Base-by-base conservation (phyloP, 768 basidiomycete species). In the Pseudohyphozyma bogoriensis region DNA sequence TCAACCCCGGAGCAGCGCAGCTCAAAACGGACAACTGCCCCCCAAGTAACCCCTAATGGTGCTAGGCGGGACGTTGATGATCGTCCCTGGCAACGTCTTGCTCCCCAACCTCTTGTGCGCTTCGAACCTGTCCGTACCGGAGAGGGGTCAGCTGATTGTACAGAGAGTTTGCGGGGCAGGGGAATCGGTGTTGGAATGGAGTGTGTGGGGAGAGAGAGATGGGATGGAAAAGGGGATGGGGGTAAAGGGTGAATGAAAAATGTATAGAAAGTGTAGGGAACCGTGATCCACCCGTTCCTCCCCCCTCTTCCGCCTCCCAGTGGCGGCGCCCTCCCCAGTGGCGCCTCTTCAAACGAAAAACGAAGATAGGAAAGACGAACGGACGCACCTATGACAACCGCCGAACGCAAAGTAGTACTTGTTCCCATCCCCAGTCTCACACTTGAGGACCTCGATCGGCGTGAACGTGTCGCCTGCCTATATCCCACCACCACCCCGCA, bases 381-480 rank as follows among this genome's bases (percentile, higher is more conserved):
- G 5, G 26, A 54, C 69, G 16, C 13, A 70, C 68, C 74, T 46
- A 58, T 75, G 74, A 61, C 74, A 75, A 1, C 74, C 74, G 4
- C 74, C 74, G 55, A 75, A 68, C 7, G 71, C 63, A 51, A 72
- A 73, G 62, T 74, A 75, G 60, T 72, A 74, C 18, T 53, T 58
- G 50, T 71, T 59, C 4, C 63, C 54, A 29, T 71, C 67, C 3
- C 66, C 62, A 2, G 67, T 56, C 29, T 57, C 62, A 4, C 72
- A 70, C 51, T 72, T 63, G 37, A 73, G 61, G 2, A 75, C 68
- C 32, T 75, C 74, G 29, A 75, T 72, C 6, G 74, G 73, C 4
- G 74, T 74, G 50, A 75, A 73, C 15, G 65, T 64, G 64, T 73
- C 74, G 22, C 74, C 74, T 15, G 59, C 59, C 73, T 74, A 58